A percentile compares a stretch with the other conserved stretches of the same genome.
These are phyloP conservation scores for Venturia aucupariae DNA, from an alignment of 2,329 filamentous ascomycete species.

Conservation along the genomic window DNA sequence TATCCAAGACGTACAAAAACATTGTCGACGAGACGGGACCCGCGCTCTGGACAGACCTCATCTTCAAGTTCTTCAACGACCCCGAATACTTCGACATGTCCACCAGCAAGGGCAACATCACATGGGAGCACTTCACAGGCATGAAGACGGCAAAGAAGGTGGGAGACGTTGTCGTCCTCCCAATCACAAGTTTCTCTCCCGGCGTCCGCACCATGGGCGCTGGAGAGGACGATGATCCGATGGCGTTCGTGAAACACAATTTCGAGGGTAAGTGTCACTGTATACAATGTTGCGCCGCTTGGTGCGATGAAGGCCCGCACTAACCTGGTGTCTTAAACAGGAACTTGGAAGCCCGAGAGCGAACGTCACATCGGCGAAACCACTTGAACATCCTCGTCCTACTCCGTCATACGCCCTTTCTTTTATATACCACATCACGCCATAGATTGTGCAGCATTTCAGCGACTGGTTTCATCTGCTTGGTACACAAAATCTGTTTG, in stretches of 20 bases:
- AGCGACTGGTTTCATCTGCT: constrained; percentile 3
- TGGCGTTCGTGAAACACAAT: constrained; percentile 95
- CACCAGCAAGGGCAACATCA: constrained; percentile 61
- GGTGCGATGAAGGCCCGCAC: constrained; percentile 1
- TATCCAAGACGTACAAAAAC: constrained; percentile 56
- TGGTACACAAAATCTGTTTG: constrained; percentile 1
- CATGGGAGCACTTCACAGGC: constrained; percentile 81
- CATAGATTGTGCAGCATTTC: constrained; percentile 5
- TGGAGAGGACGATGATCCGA: constrained; percentile 77
- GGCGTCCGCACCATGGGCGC: constrained; percentile 91
- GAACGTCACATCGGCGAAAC: constrained; percentile 56
- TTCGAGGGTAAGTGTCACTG: constrained; percentile 68
- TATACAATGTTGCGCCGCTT: constrained; percentile 13
- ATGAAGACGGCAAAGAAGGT: constrained; percentile 77
- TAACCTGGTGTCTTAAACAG: constrained; percentile 31
- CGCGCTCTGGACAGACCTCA: constrained; percentile 82
- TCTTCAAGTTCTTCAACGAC: constrained; percentile 94
- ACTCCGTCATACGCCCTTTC: neutral
- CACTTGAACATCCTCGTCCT: neutral
- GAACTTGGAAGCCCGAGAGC: constrained; percentile 66
- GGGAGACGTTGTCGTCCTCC: constrained; percentile 85
- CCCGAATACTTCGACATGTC: constrained; percentile 76
- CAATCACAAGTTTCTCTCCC: constrained; percentile 95
- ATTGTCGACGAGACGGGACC: constrained; percentile 94
- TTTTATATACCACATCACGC: neutral